Base-by-base conservation (phyloP, 192 early-diverging fungal species). In the Coemansia sp. region DNA sequence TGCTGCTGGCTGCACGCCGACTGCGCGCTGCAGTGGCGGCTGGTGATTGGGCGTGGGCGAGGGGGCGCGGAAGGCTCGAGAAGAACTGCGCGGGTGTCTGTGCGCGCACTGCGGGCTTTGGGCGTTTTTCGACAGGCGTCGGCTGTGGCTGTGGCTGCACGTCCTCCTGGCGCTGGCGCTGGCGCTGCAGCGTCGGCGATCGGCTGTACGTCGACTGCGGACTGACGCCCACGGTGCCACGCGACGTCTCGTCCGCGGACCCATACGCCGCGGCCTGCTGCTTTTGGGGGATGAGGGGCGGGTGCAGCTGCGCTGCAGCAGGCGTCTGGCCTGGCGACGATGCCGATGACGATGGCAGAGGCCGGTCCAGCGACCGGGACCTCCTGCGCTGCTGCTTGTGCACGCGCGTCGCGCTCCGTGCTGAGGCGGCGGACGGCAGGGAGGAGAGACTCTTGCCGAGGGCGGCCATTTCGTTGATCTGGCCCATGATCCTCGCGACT, bases 241-340 rank as follows among this genome's bases (percentile, higher is more conserved):
- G 70, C 38, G 70, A 59, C n/a, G 70, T 71, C 62, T 71, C 63
- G 35, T 71, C 70, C 29, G 65, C 70, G 6, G 70, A 71, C 0
- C 70, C 70, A 20, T 71, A 71, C 3, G 8, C 62, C 17, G 25
- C 49, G 19, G 12, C 46, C 40, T 42, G 0, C 14, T 0, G 11
- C 40, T 42, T 10, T 39, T 6, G 25, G 0, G 47, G 20, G 15
- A 19, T 8, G 9, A 15, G 58, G 9, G 22, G 58, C 2, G 58
- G 25, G 9, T 59, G 11, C n/a, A 59, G 17, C 20, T 40, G 45
- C 43, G 42, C 49, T 64, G 40, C 24, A 41, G 40, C 64, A 25
- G 3, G 19, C 45, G 45, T 22, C n/a, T n/a, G n/a, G n/a, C n/a
- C n/a, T n/a, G n/a, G n/a, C n/a, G n/a, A n/a, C n/a, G n/a, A n/a